These are phyloP conservation scores for Penicillium robsamsonii DNA, from an alignment of 495 filamentous ascomycete genomes.

Conservation along the genomic window DNA sequence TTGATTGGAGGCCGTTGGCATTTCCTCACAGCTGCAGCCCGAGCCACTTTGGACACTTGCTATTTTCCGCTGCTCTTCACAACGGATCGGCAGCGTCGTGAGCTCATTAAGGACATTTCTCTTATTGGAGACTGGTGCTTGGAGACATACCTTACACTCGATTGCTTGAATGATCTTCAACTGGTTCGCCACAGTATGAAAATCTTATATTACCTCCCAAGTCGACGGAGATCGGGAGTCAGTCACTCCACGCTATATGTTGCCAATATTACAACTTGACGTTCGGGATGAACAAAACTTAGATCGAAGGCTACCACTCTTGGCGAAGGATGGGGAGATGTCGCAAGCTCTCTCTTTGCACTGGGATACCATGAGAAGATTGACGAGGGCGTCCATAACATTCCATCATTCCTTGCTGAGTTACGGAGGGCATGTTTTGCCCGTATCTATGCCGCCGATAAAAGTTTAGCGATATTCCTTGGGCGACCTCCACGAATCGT, in stretches of 20 bases:
- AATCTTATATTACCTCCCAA: conserved; percentile 42
- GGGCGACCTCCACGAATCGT: conserved; percentile 41
- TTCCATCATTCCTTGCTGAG: conserved; percentile 34
- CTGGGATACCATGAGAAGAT: conserved; percentile 43
- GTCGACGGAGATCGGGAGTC: conserved; percentile 46
- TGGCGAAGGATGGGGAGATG: conserved; percentile 41
- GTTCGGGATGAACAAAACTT: background rate
- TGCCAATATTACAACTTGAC: too few species aligned
- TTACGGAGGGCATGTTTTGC: conserved; percentile 38
- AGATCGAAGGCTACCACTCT: conserved; percentile 35
- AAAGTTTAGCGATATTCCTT: conserved; percentile 44
- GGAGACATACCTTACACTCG: conserved; percentile 39
- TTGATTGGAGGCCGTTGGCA: conserved; percentile 41
- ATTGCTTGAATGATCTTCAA: conserved; percentile 43
- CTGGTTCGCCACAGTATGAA: conserved; percentile 41
- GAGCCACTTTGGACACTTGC: conserved; percentile 32
- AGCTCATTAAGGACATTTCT: conserved; percentile 24
- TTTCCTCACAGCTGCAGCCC: conserved; percentile 35
- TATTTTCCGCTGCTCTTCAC: conserved; percentile 32
- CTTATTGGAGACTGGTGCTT: conserved; percentile 30
- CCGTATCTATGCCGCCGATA: conserved; percentile 40
- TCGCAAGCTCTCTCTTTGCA: conserved; percentile 38
- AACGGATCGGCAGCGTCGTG: conserved; percentile 23
- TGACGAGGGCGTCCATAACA: conserved; percentile 22
- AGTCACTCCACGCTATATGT: conserved; percentile 1